Percentiles rank a stretch among this genome's conserved stretches.
These are phyloP conservation scores for Fusarium albosuccineum DNA, from an alignment of 2,329 filamentous ascomycete species.

Conservation along the genomic window DNA sequence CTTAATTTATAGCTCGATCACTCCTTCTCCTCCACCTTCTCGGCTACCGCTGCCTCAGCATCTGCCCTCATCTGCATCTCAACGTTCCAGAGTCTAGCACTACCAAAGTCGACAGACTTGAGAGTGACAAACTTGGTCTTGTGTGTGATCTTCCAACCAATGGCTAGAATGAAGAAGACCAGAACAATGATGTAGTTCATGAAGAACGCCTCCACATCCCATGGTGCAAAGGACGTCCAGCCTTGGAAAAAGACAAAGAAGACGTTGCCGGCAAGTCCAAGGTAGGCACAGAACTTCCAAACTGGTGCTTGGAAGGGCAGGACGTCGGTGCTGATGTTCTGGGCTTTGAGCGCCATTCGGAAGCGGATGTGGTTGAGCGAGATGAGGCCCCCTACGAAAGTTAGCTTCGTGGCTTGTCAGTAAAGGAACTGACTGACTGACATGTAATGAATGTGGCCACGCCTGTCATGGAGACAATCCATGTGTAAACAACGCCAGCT, in stretches of 20 bases:
- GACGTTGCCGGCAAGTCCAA: not conserved
- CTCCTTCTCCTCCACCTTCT: not conserved
- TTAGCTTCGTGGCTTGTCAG: not conserved
- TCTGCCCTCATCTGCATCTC: conserved; percentile 5
- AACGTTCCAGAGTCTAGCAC: not conserved
- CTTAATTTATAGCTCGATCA: not conserved
- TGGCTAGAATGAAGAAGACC: not conserved
- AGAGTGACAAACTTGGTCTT: not conserved
- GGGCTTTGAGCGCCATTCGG: conserved; percentile 12
- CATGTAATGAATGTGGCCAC: not conserved
- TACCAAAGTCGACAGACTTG: not conserved
- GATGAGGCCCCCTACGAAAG: not conserved
- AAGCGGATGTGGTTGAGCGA: conserved; percentile 22
- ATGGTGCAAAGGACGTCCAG: not conserved
- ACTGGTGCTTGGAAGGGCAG: conserved; percentile 16
- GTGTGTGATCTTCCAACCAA: conserved; percentile 1
- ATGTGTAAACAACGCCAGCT: not conserved
- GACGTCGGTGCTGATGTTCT: conserved; percentile 18
- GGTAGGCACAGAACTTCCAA: conserved; percentile 6
- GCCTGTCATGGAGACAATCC: not conserved
- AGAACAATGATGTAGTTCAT: conserved; percentile 4
- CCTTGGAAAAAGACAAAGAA: not conserved
- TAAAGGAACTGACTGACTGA: not conserved
- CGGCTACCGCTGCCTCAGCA: not conserved
- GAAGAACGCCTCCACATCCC: not conserved